Evolutionary conservation across 768 basidiomycete genomes (phyloP).

Genomic region (Neoboletus subvelutipes): DNA sequence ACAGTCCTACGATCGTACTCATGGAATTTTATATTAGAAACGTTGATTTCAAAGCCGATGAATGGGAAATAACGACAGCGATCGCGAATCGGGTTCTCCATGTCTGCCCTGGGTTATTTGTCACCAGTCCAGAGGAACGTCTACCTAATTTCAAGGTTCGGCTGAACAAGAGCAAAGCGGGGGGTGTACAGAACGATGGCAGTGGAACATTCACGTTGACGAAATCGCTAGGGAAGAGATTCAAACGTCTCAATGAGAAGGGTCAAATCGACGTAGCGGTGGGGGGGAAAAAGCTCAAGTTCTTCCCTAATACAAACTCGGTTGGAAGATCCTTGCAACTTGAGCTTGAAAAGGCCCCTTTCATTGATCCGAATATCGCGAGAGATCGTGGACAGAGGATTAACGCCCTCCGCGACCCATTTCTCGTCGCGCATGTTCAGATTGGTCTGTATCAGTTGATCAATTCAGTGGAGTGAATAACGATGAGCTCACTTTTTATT

Average conservation of each 20-base stretch:
- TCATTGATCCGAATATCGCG: conserved; percentile 52
- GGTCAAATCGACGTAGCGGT: conserved; percentile 41
- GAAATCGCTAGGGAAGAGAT: conserved; percentile 39
- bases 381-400: conserved; percentile 48
- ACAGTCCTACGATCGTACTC: background rate
- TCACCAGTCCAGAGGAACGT: conserved; percentile 21
- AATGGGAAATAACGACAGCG: conserved; percentile 56
- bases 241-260: conserved; percentile 44
- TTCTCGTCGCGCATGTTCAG: conserved; percentile 63
- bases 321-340: conserved; percentile 20
- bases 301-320: conserved; percentile 12
- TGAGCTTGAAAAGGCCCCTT: conserved; percentile 54
- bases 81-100: conserved; percentile 57
- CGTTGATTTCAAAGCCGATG: conserved; percentile 39
- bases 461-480: background rate
- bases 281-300: conserved; percentile 39
- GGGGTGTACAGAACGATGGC: conserved; percentile 60
- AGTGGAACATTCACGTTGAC: conserved; percentile 37
- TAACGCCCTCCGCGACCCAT: conserved; percentile 41
- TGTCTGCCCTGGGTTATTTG: conserved; percentile 28
- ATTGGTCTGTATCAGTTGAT: conserved; percentile 49
- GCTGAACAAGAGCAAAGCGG: conserved; percentile 48
- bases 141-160: conserved; percentile 60
- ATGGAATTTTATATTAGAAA: conserved; percentile 42
- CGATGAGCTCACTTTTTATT: background rate